A percentile compares a stretch with the other conserved stretches of the same genome.
phyloP scores from a whole-genome alignment of 768 basidiomycete species.

The Trametes meyenii region DNA sequence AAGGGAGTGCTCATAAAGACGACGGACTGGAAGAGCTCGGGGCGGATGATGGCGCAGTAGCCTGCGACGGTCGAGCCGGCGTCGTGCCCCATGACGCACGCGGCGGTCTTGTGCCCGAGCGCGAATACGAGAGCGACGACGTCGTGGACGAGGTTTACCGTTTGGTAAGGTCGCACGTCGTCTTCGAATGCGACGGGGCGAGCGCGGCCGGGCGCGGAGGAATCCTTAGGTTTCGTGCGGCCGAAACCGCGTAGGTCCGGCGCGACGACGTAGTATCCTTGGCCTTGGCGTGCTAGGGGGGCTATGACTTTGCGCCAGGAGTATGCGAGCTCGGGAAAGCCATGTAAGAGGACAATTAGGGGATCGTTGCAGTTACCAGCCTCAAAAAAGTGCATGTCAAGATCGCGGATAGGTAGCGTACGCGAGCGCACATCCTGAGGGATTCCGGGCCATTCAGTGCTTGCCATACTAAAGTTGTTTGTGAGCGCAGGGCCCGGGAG shows the following conservation, averaged over 20 bases:
- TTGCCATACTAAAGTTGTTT: background rate
- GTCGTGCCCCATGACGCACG: constrained; percentile 63
- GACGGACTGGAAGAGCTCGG: constrained; percentile 56
- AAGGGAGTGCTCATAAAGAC: constrained; percentile 66
- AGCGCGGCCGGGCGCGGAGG: constrained; percentile 15
- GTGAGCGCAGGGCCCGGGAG: background rate
- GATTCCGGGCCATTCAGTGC: constrained; percentile 11
- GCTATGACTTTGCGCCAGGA: constrained; percentile 64
- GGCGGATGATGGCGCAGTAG: constrained; percentile 54
- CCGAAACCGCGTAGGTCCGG: constrained; percentile 65
- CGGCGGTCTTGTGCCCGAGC: constrained; percentile 50
- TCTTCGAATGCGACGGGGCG: constrained; percentile 45
- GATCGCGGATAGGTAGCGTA: constrained; percentile 47
- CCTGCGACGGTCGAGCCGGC: constrained; percentile 58
- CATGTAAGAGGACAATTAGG: constrained; percentile 61
- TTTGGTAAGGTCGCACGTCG: constrained; percentile 51
- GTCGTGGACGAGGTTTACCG: constrained; percentile 55
- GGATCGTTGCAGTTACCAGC: constrained; percentile 39
- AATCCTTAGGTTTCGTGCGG: constrained; percentile 27
- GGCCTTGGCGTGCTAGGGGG: constrained; percentile 49
- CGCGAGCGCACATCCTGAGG: constrained; percentile 42
- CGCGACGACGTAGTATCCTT: constrained; percentile 64
- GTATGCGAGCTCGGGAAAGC: constrained; percentile 68
- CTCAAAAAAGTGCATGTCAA: constrained; percentile 56
- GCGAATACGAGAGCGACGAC: constrained; percentile 52